Percentiles rank a stretch among this genome's conserved stretches.
Conservation (phyloP, 495 filamentous ascomycete genomes). For the Aspergillus leporis region DNA sequence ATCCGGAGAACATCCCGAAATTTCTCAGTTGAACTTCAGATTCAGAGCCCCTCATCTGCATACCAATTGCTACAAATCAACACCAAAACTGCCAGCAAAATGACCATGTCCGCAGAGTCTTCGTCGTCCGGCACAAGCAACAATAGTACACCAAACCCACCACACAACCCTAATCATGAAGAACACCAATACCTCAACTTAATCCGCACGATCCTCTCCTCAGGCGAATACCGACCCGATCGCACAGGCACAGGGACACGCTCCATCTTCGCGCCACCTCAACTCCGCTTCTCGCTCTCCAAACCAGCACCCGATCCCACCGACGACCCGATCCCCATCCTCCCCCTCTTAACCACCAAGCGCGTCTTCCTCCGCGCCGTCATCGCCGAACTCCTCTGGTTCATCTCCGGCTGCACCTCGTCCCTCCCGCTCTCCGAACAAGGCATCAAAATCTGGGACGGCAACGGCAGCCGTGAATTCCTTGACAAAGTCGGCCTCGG, state of each 20-base stretch:
- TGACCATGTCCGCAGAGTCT: constrained; percentile 23
- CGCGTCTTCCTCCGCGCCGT: constrained; percentile 92
- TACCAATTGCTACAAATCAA: neutral
- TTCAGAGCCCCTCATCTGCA: neutral
- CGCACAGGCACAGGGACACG: constrained; percentile 91
- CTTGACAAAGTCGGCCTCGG: constrained; percentile 81
- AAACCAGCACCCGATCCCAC: constrained; percentile 44
- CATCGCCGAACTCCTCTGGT: constrained; percentile 94
- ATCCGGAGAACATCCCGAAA: neutral
- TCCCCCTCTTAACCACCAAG: constrained; percentile 95
- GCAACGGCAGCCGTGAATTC: constrained; percentile 86
- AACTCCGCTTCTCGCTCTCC: constrained; percentile 83
- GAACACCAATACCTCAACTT: constrained; percentile 78
- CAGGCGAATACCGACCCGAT: constrained; percentile 81
- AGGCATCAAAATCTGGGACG: constrained; percentile 97
- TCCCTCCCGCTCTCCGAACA: constrained; percentile 68
- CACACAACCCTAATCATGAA: constrained; percentile 51
- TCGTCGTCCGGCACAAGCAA: constrained; percentile 21
- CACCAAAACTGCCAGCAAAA: neutral
- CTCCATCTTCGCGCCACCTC: constrained; percentile 82
- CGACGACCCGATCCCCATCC: constrained; percentile 51
- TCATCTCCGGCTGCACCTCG: constrained; percentile 81
- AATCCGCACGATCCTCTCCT: constrained; percentile 69
- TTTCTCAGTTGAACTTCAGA: neutral
- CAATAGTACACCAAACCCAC: constrained; percentile 11